phyloP scores from a whole-genome alignment of 495 filamentous ascomycete species.

The Pyrenopolyporus hunteri region DNA sequence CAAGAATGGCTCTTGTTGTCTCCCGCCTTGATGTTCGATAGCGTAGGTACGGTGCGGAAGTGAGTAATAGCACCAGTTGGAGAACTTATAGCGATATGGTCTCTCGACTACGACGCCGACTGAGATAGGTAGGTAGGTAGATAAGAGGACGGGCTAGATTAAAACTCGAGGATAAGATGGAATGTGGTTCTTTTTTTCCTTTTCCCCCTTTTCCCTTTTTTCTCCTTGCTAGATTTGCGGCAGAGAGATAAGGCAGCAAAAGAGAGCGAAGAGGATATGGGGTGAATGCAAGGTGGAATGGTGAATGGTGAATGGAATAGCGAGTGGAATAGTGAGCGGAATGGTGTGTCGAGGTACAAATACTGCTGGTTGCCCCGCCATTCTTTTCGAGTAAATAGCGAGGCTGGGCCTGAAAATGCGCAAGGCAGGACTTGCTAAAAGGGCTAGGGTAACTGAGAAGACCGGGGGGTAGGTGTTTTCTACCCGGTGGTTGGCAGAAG shows the following conservation, averaged over 20 bases:
- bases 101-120: background rate
- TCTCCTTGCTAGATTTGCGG: too few species aligned
- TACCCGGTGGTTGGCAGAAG: constrained; percentile 32
- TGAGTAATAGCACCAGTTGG: too few species aligned
- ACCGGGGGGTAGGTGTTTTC: background rate
- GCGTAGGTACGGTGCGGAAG: too few species aligned
- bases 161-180: background rate
- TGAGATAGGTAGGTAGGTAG: background rate
- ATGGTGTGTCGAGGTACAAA: constrained; percentile 24
- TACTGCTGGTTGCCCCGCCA: constrained; percentile 53
- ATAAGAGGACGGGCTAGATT: background rate
- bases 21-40: too few species aligned
- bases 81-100: background rate
- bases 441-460: constrained; percentile 2
- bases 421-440: constrained; percentile 33
- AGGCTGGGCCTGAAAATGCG: constrained; percentile 44
- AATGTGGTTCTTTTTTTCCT: background rate
- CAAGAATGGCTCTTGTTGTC: too few species aligned
- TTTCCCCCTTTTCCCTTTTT: too few species aligned
- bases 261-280: background rate
- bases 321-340: constrained; percentile 8
- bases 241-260: background rate
- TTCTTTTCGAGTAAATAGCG: constrained; percentile 48
- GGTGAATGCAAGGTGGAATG: constrained; percentile 10
- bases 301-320: background rate